A percentile compares a stretch with the other conserved stretches of the same genome.
Evolutionary conservation across 805 yeast species (phyloP).

Genomic region (Starmerella riodocensis): DNA sequence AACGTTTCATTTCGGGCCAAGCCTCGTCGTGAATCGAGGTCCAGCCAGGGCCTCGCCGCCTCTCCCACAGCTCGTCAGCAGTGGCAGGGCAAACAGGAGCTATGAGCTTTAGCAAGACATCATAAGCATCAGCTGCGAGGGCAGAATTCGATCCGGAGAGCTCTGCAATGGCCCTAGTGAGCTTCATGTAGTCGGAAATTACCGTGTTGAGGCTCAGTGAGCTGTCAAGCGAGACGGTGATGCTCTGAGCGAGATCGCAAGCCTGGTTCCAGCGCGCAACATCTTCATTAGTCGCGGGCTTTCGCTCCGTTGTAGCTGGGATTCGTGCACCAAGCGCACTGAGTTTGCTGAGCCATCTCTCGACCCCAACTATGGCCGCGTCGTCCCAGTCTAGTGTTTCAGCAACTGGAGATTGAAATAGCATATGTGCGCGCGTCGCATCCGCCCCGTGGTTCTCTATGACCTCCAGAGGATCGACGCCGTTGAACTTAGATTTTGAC

Average conservation of each 20-base stretch:
- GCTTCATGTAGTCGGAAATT: conserved; percentile 79
- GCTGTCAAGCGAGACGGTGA: conserved; percentile 47
- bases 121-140: conserved; percentile 23
- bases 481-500: conserved; percentile 93
- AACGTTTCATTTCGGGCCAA: conserved; percentile 50
- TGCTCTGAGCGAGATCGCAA: conserved; percentile 35
- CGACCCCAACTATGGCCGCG: conserved; percentile 67
- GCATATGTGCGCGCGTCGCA: conserved; percentile 81
- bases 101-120: conserved; percentile 46
- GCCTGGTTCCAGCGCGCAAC: conserved; percentile 44
- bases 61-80: conserved; percentile 73
- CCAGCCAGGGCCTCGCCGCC: conserved; percentile 30
- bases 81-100: conserved; percentile 74
- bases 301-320: no score
- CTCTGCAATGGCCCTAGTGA: conserved; percentile 37
- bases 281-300: conserved; percentile 33
- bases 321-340: conserved; percentile 2
- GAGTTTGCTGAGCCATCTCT: conserved; percentile 69
- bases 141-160: conserved; percentile 28
- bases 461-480: conserved; percentile 76
- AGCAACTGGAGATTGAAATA: conserved; percentile 80
- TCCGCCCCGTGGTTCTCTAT: conserved; percentile 77
- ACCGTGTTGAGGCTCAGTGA: conserved; percentile 66
- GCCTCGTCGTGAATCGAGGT: conserved; percentile 39
- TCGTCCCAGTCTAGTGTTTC: conserved; percentile 88